Evolutionary conservation across 257 asterid species (phyloP), one percentile per base, ranked within the genome.

Genomic region (Paulownia fortunei): DNA sequence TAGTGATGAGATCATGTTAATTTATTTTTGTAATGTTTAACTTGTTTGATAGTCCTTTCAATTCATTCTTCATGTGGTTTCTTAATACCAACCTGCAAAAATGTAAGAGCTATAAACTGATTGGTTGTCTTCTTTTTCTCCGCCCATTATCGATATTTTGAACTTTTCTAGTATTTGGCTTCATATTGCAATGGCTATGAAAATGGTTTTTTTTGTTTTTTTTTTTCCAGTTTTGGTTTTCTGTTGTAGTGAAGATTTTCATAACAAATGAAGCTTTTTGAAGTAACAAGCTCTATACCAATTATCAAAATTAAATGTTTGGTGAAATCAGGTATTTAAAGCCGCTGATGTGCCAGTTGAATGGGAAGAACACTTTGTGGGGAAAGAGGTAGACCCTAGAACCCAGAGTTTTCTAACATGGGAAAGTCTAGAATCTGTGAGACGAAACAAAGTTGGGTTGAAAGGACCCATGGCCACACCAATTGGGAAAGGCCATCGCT

Each of bases 381-480:
- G 94, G 72, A 81, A 39, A 42, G 90, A 89, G 59, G 71, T 89
- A 56, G 94, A 89, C 76, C 92, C 94, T 24, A 79, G 90, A 83
- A 89, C 94, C 41, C 89, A 89, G 72, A 89, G 94, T 76, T 89
- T 89, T 69, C 82, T 89, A 7, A 89, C 94, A 61, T 87, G 92
- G 91, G 94, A 89, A 47, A 89, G 92, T 73, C 90, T 89, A 39
- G 94, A 89, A 78, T 89, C 94, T 41, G 89, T 89, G 49, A 76
- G 90, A 37, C 69, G 34, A 8, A 89, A 89, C 75, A 87, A 86
- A 76, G 82, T 87, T 65, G 92, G 92, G 30, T 24, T 89, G 63
- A 87, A 87, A 80, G 94, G 94, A 34, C 94, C 94, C 18, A 89
- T 89, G 94, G 94, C 94, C 56, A 89, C 94, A 4, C 94, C 94